Conservation (phyloP, 1,284 basidiomycete species). For the Naganishia albida region DNA sequence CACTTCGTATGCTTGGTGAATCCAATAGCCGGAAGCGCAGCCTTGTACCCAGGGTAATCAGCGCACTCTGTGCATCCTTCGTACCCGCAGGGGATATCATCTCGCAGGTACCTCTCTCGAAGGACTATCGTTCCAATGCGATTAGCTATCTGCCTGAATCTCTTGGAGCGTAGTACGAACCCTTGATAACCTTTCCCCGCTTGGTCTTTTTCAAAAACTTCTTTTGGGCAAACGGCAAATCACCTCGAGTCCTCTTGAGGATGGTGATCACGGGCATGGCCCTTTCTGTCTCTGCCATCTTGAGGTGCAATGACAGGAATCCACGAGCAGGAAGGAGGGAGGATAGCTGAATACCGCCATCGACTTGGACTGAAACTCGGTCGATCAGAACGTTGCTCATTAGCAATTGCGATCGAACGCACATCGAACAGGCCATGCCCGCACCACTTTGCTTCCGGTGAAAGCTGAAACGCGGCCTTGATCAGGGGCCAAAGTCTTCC, state of each 20-base stretch:
- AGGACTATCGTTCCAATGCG: slow-evolving; percentile 62
- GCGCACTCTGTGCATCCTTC: slow-evolving; percentile 67
- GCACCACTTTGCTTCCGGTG: no score
- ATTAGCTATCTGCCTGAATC: neutral
- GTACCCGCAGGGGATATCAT: slow-evolving; percentile 90
- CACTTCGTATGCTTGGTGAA: slow-evolving; percentile 59
- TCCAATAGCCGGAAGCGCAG: slow-evolving; percentile 60
- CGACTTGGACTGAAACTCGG: no score
- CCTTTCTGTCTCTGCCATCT: slow-evolving; percentile 12
- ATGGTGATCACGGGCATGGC: slow-evolving; percentile 64
- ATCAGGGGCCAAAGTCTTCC: no score
- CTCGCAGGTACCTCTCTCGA: slow-evolving; percentile 90
- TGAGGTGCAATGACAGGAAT: neutral
- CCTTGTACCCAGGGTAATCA: slow-evolving; percentile 52
- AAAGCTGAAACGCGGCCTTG: no score
- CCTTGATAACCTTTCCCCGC: slow-evolving; percentile 88
- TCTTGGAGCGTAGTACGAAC: slow-evolving; percentile 54
- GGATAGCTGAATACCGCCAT: no score
- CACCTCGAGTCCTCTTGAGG: slow-evolving; percentile 69
- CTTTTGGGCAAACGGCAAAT: slow-evolving; percentile 74
- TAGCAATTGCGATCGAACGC: no score
- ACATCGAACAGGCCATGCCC: no score
- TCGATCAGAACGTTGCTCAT: no score
- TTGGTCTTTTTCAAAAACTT: slow-evolving; percentile 96
- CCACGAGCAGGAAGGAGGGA: neutral